Evolutionary conservation across 192 early-diverging fungal species (phyloP).

Genomic region (Coemansia sp.): DNA sequence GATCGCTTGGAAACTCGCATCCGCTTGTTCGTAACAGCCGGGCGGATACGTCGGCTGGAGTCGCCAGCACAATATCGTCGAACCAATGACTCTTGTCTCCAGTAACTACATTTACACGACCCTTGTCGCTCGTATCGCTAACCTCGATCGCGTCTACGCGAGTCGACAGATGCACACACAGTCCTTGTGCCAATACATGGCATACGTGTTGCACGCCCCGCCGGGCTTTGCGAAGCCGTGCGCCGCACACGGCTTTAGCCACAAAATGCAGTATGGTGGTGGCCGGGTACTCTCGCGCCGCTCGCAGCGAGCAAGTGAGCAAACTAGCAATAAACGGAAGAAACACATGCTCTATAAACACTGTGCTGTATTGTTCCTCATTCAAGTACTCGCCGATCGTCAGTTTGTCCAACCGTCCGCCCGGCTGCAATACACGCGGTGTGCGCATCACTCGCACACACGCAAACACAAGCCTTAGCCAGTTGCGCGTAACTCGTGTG

Average conservation of each 20-base stretch:
- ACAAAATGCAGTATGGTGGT: constrained; percentile 41
- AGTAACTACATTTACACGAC: constrained; percentile 2
- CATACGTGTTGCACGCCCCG: constrained; percentile 44
- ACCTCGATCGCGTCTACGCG: constrained; percentile 12
- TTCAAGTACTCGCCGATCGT: constrained; percentile 37
- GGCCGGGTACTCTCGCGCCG: constrained; percentile 39
- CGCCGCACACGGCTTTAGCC: constrained; percentile 33
- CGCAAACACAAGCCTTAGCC: constrained; percentile 31
- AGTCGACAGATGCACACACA: constrained; percentile 13
- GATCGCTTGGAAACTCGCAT: background rate
- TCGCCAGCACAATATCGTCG: constrained; percentile 41
- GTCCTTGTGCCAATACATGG: constrained; percentile 11
- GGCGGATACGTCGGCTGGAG: constrained; percentile 36
- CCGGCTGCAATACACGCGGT: constrained; percentile 6
- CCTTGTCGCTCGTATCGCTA: background rate
- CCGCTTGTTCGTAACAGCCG: constrained; percentile 6
- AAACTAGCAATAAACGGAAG: constrained; percentile 47
- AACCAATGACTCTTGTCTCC: constrained; percentile 17
- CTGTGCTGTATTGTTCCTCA: constrained; percentile 10
- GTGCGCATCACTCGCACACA: constrained; percentile 15
- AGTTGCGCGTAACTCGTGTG: constrained; percentile 28
- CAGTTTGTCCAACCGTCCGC: constrained; percentile 9
- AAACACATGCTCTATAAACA: constrained; percentile 29
- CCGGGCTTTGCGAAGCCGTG: constrained; percentile 34
- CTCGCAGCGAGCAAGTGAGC: constrained; percentile 39